A percentile compares a stretch with the other conserved stretches of the same genome.
phyloP scores from a whole-genome alignment of 2,329 filamentous ascomycete species.

The Cladophialophora psammophila region DNA sequence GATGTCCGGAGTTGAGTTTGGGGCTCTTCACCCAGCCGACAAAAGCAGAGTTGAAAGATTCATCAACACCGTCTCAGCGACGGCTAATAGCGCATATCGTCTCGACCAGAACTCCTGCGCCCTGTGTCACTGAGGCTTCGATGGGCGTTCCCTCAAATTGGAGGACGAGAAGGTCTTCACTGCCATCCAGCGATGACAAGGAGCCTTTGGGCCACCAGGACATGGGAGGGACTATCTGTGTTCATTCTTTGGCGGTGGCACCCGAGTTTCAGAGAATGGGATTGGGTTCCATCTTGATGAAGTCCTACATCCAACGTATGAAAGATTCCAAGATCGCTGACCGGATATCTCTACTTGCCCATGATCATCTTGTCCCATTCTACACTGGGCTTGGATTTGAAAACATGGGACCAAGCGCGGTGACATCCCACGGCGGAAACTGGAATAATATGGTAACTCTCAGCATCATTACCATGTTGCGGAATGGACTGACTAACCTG shows the following conservation, averaged over 20 bases:
- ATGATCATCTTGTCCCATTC: conserved; percentile 75
- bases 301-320: conserved; percentile 78
- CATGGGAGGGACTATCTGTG: conserved; percentile 74
- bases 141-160: conserved; percentile 78
- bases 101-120: conserved; percentile 71
- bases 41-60: conserved; percentile 63
- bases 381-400: conserved; percentile 80
- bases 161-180: conserved; percentile 56
- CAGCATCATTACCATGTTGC: not conserved
- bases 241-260: conserved; percentile 83
- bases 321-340: conserved; percentile 73
- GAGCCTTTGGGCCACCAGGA: conserved; percentile 73
- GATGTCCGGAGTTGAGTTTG: conserved; percentile 77
- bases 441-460: conserved; percentile 80
- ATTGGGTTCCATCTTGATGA: conserved; percentile 76
- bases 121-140: conserved; percentile 73
- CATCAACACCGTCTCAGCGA: conserved; percentile 59
- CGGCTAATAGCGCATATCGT: conserved; percentile 76
- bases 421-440: conserved; percentile 76
- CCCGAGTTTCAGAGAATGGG: conserved; percentile 77
- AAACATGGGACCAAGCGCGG: conserved; percentile 71
- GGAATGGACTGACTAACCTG: conserved; percentile 13
- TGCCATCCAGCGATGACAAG: conserved; percentile 45
- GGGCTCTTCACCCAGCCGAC: conserved; percentile 75
- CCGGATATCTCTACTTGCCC: conserved; percentile 76